These are phyloP conservation scores for Crithidia brevicula DNA, from an alignment of 208 protist species.

Conservation along the genomic window DNA sequence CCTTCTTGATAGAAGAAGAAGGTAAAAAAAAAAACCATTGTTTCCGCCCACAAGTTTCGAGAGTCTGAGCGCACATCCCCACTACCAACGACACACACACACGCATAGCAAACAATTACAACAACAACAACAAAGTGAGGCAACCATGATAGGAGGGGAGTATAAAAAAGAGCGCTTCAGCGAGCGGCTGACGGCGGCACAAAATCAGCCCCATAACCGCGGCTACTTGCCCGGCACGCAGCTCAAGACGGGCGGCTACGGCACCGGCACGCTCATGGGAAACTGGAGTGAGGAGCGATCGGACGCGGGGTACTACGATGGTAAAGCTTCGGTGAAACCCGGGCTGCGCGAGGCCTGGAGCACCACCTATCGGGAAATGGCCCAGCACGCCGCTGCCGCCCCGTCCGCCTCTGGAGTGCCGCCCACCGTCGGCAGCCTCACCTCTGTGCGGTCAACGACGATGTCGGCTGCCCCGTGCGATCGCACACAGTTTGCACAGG, in stretches of 20 bases:
- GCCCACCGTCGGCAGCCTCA: conserved; percentile 12
- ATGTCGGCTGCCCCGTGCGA: conserved; percentile 6
- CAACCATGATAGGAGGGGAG: conserved; percentile 88
- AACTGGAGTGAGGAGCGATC: conserved; percentile 90
- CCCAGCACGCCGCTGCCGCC: conserved; percentile 17
- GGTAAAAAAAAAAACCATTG: no score
- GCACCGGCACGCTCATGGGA: conserved; percentile 70
- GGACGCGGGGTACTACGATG: conserved; percentile 83
- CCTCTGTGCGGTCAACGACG: neutral
- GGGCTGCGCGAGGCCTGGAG: conserved; percentile 41
- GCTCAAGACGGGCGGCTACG: conserved; percentile 75
- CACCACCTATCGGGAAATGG: conserved; percentile 62
- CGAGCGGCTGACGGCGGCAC: conserved; percentile 65
- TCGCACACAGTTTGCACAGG: conserved; percentile 58
- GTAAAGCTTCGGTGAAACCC: conserved; percentile 59
- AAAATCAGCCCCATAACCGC: conserved; percentile 89
- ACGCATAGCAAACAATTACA: conserved; percentile 3
- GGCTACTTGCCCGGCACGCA: conserved; percentile 88
- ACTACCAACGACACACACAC: neutral
- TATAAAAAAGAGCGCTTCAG: conserved; percentile 91
- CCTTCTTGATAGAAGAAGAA: no score
- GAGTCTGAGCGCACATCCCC: no score
- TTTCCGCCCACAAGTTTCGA: no score
- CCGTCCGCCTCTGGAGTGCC: neutral
- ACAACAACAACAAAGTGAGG: neutral